Conservation (phyloP, 2,329 filamentous ascomycete genomes). For the Botrytis fragariae region DNA sequence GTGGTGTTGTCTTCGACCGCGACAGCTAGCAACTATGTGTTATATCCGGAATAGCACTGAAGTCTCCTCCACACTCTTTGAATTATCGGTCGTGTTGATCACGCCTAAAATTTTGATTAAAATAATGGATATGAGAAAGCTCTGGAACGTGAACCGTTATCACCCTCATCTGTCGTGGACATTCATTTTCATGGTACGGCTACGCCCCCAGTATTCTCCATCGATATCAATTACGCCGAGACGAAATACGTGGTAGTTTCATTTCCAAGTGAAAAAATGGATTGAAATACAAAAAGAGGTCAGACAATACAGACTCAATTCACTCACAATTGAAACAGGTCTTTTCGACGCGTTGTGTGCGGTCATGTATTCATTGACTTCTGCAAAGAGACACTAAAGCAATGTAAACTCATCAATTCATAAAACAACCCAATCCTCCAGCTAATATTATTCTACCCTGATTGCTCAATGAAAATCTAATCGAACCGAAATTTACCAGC, state of each 20-base stretch:
- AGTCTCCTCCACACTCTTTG: background rate
- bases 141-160: background rate
- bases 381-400: background rate
- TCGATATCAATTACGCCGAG: background rate
- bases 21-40: background rate
- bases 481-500: background rate
- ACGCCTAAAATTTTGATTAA: background rate
- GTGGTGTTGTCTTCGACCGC: background rate
- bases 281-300: no score
- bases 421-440: background rate
- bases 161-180: background rate
- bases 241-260: background rate
- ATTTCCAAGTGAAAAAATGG: background rate
- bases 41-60: background rate
- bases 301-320: no score
- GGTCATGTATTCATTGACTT: background rate
- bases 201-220: background rate
- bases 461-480: background rate
- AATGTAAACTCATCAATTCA: no score
- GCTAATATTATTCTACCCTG: background rate
- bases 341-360: background rate
- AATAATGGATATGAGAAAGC: background rate
- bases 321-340: background rate
- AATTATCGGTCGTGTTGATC: background rate
- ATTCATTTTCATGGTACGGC: background rate